Base-by-base conservation (phyloP, 257 asterid genomes). In the Rubia yunnanensis region DNA sequence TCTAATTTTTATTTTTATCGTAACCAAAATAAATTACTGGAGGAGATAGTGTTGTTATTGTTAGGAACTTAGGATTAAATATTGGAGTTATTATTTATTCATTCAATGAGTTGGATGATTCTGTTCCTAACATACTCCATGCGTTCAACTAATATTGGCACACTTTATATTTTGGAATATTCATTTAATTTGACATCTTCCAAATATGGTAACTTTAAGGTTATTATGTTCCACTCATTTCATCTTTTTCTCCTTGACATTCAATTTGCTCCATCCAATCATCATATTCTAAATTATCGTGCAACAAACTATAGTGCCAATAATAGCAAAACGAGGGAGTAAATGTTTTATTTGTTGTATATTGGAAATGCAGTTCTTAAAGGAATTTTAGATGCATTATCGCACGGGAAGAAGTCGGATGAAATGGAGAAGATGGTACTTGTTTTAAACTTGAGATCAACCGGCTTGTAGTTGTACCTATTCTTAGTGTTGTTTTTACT, bases 301-400 rank as follows among this genome's bases (percentile, higher is more conserved):
- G n/a, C n/a, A n/a, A n/a, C n/a, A n/a, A n/a, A n/a, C n/a, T n/a
- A n/a, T n/a, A n/a, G n/a, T n/a, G n/a, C n/a, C n/a, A n/a, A n/a
- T n/a, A n/a, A n/a, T n/a, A n/a, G n/a, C n/a, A n/a, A n/a, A n/a
- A n/a, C n/a, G n/a, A n/a, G n/a, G n/a, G n/a, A 27, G 4, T 22
- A 30, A 26, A 13, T 61, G 35, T 60, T 27, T 60, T 49, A 49
- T n/a, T 17, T 18, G 56, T 20, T 22, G 10, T 30, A 44, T 23
- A 23, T 82, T 62, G 54, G 46, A 68, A 64, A 65, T 84, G 78
- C 83, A 94, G 99, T 92, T 78, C 87, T 89, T 38, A 82, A 83
- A 80, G 95, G 95, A 54, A 81, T 94, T 71, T 90, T 95, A 35
- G 97, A 94, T 74, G 97, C 86, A 50, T 78, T 86, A 46, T 90